A percentile compares a stretch with the other conserved stretches of the same genome.
Conservation (phyloP, 2,329 filamentous ascomycete species). For the Neodidymelliopsis sp. region DNA sequence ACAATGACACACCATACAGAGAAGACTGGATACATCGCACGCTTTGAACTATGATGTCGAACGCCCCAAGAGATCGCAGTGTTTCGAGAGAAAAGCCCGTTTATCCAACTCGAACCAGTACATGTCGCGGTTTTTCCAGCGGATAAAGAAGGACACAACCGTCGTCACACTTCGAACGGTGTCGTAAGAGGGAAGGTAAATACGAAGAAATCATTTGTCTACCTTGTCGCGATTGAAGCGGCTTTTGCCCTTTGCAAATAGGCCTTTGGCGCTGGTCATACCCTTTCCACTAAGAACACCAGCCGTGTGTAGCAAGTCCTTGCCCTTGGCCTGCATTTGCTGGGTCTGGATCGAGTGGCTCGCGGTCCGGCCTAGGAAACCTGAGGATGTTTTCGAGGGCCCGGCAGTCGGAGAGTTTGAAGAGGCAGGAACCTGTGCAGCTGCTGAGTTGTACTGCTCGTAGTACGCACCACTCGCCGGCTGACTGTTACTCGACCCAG, state of each 20-base stretch:
- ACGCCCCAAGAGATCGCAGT: constrained; percentile 30
- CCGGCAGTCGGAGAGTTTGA: constrained; percentile 31
- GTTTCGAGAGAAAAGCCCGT: constrained; percentile 17
- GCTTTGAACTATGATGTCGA: constrained; percentile 26
- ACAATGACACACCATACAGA: constrained; percentile 20
- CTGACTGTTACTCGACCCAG: constrained; percentile 29
- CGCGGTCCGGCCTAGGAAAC: constrained; percentile 30
- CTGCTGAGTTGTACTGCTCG: constrained; percentile 30
- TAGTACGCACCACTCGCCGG: constrained; percentile 21
- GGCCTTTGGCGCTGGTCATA: constrained; percentile 83
- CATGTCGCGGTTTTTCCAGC: constrained; percentile 21
- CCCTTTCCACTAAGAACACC: constrained; percentile 73
- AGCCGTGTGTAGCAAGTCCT: constrained; percentile 85
- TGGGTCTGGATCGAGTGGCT: constrained; percentile 33
- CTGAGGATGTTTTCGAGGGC: constrained; percentile 24
- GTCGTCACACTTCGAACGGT: constrained; percentile 21
- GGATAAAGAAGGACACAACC: constrained; percentile 8
- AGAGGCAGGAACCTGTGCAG: constrained; percentile 38
- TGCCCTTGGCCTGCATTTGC: constrained; percentile 78
- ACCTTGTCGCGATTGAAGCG: constrained; percentile 85
- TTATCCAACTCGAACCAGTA: constrained; percentile 22
- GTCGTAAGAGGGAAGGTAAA: constrained; percentile 21
- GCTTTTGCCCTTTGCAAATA: constrained; percentile 89
- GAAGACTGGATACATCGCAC: constrained; percentile 29
- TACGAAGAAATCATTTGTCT: constrained; percentile 70